phyloP scores from a whole-genome alignment of 129 eudicot species.

The Arctium minus region DNA sequence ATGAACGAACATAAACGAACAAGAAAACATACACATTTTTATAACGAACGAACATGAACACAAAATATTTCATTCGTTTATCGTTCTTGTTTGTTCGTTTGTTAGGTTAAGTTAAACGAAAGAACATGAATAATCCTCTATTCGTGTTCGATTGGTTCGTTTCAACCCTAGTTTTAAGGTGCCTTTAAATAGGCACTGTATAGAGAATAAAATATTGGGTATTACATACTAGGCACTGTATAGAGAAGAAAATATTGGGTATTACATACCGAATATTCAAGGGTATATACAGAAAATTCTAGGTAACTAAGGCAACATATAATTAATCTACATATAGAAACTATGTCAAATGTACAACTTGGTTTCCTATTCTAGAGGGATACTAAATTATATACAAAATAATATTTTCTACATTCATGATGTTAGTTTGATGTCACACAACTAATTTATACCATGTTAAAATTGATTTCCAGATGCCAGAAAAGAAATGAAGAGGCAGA shows the following conservation, averaged over 20 bases:
- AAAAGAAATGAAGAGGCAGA: slow-evolving; percentile 59
- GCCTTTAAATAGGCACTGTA: background rate
- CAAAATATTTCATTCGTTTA: too few relatives aligned
- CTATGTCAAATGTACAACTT: background rate
- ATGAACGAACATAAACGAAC: too few relatives aligned
- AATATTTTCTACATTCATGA: background rate
- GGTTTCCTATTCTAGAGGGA: background rate
- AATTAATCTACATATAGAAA: background rate
- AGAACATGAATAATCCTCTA: too few relatives aligned
- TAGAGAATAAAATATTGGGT: background rate
- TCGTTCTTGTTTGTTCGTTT: too few relatives aligned
- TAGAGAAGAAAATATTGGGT: background rate
- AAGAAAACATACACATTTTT: too few relatives aligned
- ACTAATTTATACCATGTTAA: slow-evolving; percentile 3
- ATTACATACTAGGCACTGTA: background rate
- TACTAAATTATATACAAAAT: background rate
- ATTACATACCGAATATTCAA: background rate
- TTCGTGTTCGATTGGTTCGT: too few relatives aligned
- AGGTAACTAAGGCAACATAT: background rate
- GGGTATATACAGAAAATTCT: background rate
- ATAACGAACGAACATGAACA: too few relatives aligned
- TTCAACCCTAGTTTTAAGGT: too few relatives aligned
- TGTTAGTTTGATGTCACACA: slow-evolving; percentile 5
- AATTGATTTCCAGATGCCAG: slow-evolving; percentile 37
- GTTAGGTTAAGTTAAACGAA: too few relatives aligned